Base-by-base conservation (phyloP, 371 early-diverging fungal species). In the Mucor mucedo region DNA sequence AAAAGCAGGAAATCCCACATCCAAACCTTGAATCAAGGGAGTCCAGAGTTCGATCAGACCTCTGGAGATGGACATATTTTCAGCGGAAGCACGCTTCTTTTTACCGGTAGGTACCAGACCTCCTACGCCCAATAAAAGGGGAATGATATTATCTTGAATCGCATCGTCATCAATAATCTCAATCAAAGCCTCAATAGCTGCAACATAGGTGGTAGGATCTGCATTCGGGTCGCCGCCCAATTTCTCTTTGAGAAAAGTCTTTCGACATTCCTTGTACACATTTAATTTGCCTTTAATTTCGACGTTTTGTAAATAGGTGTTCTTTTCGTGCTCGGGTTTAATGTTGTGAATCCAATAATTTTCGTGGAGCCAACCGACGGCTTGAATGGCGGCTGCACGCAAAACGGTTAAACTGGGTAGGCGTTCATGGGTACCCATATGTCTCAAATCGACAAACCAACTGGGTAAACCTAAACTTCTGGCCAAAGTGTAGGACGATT, bases 401-500 rank as follows among this genome's bases (percentile, higher is more conserved):
- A 90, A 70, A 2, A 82, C 71, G 5, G 77, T 60, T 49, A 90
- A 57, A 47, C 84, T 82, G 5, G 91, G 91, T 33, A 90, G 56
- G 38, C 83, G 73, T 63, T 86, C 87, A 55, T 90, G 91, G 0
- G 91, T 89, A 21, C 80, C 84, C 0, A 84, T 84, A 70, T 90
- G 91, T 54, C 91, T 70, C 9, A 90, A 61, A 53, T 89, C 89
- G 2, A 90, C 89, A 65, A 89, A 89, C 83, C 85, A 86, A 5
- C 75, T 59, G 2, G 91, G 91, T 58, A 90, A 60, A 1, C 82
- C 79, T 27, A 90, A 65, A 41, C 69, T 69, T 38, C 77, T 74
- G 8, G 91, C 89, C n/a, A 90, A 47, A 5, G 66, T 62, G 3
- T 81, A 71, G 21, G 88, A 73, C 7, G 88, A 84, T 27, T 71